Evolutionary conservation across 192 early-diverging fungal genomes (phyloP).

Genomic region (Entomortierella chlamydospora): DNA sequence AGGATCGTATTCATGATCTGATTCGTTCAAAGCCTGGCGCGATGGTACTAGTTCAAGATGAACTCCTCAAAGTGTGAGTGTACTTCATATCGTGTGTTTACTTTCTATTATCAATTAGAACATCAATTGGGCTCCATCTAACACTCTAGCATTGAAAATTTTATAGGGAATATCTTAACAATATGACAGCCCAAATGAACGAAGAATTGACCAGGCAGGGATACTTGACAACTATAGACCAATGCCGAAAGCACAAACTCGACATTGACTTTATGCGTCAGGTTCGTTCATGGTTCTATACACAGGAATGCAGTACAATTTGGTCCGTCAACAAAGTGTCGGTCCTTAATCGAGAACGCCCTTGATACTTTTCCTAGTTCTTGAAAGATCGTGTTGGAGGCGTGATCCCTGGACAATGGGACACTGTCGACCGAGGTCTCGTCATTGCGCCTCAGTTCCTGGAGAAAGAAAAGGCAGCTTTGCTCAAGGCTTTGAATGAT

Average conservation of each 20-base stretch:
- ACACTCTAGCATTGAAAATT: too few species aligned
- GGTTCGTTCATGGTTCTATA: conserved; percentile 5
- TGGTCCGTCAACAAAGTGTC: too few species aligned
- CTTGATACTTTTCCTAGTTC: conserved; percentile 6
- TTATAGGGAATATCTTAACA: conserved; percentile 37
- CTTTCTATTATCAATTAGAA: not conserved
- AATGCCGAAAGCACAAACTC: conserved; percentile 31
- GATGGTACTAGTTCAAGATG: conserved; percentile 35
- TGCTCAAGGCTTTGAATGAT: conserved; percentile 1
- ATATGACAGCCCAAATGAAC: conserved; percentile 19
- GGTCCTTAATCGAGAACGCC: too few species aligned
- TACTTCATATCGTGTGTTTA: not conserved
- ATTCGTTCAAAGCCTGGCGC: conserved; percentile 10
- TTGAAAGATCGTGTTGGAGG: conserved; percentile 41
- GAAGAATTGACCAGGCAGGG: conserved; percentile 17
- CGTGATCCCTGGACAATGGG: conserved; percentile 37
- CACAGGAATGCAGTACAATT: not conserved
- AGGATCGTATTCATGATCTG: conserved; percentile 21
- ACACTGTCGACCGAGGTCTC: conserved; percentile 34
- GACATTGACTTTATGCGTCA: conserved; percentile 41
- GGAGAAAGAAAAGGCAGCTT: conserved; percentile 15
- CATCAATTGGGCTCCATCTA: too few species aligned
- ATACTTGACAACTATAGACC: conserved; percentile 10
- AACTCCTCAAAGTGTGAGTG: conserved; percentile 30
- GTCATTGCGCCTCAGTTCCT: conserved; percentile 28